A percentile compares a stretch with the other conserved stretches of the same genome.
Evolutionary conservation across 371 early-diverging fungal species (phyloP).

Genomic region (Mortierella polycephala): DNA sequence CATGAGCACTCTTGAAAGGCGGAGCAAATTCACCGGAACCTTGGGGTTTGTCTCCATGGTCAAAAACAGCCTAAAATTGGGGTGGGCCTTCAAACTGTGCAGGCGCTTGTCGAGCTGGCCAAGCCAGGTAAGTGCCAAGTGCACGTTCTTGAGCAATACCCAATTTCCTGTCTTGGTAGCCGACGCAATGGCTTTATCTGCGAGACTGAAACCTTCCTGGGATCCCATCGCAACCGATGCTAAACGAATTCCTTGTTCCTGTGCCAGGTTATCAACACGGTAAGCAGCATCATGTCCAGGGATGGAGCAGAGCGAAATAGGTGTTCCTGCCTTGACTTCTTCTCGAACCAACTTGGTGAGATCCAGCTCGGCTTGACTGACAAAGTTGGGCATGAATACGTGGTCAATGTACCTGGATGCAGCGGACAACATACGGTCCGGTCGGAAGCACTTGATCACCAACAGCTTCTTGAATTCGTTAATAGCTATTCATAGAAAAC

Average conservation of each 20-base stretch:
- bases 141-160: slow-evolving; percentile 98
- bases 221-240: slow-evolving; percentile 98
- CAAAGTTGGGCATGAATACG: slow-evolving; percentile 76
- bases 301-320: slow-evolving; percentile 92
- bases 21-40: slow-evolving; percentile 92
- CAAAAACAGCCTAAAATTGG: slow-evolving; percentile 92
- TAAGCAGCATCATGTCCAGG: slow-evolving; percentile 97
- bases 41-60: slow-evolving; percentile 98
- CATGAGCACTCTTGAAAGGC: slow-evolving; percentile 92
- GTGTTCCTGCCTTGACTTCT: slow-evolving; percentile 81
- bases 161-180: slow-evolving; percentile 91
- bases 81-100: slow-evolving; percentile 86
- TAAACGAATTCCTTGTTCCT: slow-evolving; percentile 69
- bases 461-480: slow-evolving; percentile 77
- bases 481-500: slow-evolving; percentile 17
- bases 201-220: slow-evolving; percentile 90
- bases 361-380: slow-evolving; percentile 73
- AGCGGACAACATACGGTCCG: slow-evolving; percentile 87
- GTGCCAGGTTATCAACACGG: slow-evolving; percentile 92
- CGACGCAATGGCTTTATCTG: slow-evolving; percentile 89
- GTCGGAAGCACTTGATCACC: slow-evolving; percentile 87
- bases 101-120: slow-evolving; percentile 95
- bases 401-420: slow-evolving; percentile 80
- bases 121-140: slow-evolving; percentile 94
- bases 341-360: slow-evolving; percentile 77